Base-by-base conservation (phyloP, 2,329 filamentous ascomycete genomes). In the Talaromyces sp. region DNA sequence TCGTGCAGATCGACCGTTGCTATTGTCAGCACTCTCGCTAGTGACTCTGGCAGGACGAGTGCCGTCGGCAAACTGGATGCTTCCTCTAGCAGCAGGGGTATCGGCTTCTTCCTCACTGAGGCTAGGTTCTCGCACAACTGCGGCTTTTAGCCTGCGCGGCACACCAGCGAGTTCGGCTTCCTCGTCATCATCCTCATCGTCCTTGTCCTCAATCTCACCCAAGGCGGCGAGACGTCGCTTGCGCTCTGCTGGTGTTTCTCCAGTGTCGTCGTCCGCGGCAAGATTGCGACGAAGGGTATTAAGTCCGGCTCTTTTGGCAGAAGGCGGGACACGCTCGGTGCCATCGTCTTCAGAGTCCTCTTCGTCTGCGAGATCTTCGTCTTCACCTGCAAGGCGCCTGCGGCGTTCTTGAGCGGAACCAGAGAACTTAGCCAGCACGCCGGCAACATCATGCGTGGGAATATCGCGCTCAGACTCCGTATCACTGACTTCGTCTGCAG, bases 171-270 rank as follows among this genome's bases (percentile, higher is more conserved):
- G 62, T 27, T 68, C 67, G 15, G 64, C 65, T 22, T 58, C 58
- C 33, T 64, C 63, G 30, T 63, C 68, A 27, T 67, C 63, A 47
- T 61, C 59, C n/a, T 64, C 67, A 15, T 73, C 73, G 7, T 69
- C 71, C 30, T 52, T 32, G 49, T 69, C 65, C 8, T 68, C 61
- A 36, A 71, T 65, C 55, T 76, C 67, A 51, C 78, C 77, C 11
- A 80, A 65, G 1, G 77, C 78, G 28, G 77, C 78, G 8, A 80
- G 71, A 68, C 78, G 77, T 61, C 78, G 77, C 55, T 77, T 73
- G 44, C 77, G 77, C 64, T 81, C 78, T 9, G 77, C 78, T 1
- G 77, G 77, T 3, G 78, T 80, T 62, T 76, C 74, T 33, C 47
- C 36, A 13, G 56, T 57, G 19, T 64, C 62, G 25, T 62, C 52